Percentiles rank a stretch among this genome's conserved stretches.
phyloP scores from a whole-genome alignment of 352 stramenopile species.

The Globisporangium perplexum region DNA sequence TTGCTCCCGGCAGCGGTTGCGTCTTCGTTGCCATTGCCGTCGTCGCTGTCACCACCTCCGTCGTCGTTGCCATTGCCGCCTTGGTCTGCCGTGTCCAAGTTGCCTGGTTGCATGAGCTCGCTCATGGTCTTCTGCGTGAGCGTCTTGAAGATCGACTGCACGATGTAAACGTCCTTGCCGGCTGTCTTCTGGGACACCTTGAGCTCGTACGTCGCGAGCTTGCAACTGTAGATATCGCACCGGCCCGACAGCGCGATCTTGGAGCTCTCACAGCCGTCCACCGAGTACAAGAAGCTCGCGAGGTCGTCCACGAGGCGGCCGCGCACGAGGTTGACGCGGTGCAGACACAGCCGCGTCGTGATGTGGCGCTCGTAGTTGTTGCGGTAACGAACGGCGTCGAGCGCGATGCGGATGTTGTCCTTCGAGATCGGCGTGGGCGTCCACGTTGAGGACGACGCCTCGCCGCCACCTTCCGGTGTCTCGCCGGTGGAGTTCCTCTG shows the following conservation, averaged over 20 bases:
- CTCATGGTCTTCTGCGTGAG: constrained; percentile 25
- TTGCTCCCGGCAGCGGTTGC: neutral
- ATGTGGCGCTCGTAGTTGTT: constrained; percentile 31
- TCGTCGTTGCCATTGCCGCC: neutral
- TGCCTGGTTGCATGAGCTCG: constrained; percentile 25
- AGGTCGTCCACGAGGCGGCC: constrained; percentile 15
- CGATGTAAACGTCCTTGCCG: constrained; percentile 22
- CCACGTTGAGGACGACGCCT: constrained; percentile 14
- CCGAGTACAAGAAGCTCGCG: constrained; percentile 25
- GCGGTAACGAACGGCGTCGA: constrained; percentile 32
- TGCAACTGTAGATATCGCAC: constrained; percentile 40
- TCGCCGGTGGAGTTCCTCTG: neutral
- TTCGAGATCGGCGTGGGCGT: constrained; percentile 13
- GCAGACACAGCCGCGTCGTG: constrained; percentile 28
- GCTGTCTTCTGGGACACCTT: constrained; percentile 26
- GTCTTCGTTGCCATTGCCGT: neutral
- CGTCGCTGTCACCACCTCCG: neutral
- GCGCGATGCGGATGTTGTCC: constrained; percentile 19
- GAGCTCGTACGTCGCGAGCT: constrained; percentile 38
- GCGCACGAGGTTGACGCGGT: constrained; percentile 33
- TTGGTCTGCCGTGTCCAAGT: constrained; percentile 21
- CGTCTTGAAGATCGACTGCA: constrained; percentile 36
- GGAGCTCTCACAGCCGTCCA: constrained; percentile 27
- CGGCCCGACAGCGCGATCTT: constrained; percentile 23
- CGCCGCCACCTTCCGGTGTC: neutral